Conservation (phyloP, 352 stramenopile genomes). For the Phytophthora syringae region DNA sequence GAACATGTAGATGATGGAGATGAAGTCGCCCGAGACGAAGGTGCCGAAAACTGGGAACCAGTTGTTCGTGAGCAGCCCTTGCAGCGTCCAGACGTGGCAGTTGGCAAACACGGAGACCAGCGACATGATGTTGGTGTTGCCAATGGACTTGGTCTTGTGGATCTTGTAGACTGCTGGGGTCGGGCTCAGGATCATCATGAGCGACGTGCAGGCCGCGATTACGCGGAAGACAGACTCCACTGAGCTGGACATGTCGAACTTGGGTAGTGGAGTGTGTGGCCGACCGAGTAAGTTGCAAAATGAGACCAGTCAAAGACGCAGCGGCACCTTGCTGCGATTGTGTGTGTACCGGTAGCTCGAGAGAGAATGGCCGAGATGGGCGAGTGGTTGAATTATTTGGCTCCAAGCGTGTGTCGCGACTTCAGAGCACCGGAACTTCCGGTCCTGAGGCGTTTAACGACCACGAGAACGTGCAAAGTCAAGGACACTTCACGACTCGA, state of each 20-base stretch:
- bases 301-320: constrained; percentile 12
- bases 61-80: constrained; percentile 48
- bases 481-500: constrained; percentile 7
- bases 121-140: constrained; percentile 50
- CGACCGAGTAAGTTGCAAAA: constrained; percentile 14
- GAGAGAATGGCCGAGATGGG: constrained; percentile 26
- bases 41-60: constrained; percentile 48
- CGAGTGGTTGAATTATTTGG: constrained; percentile 22
- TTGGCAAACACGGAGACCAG: constrained; percentile 53
- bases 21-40: constrained; percentile 38
- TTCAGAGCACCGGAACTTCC: constrained; percentile 10
- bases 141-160: constrained; percentile 47
- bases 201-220: constrained; percentile 43
- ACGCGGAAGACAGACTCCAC: constrained; percentile 44
- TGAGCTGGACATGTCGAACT: constrained; percentile 26
- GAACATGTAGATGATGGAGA: constrained; percentile 37
- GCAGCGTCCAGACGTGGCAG: constrained; percentile 52
- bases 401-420: not conserved
- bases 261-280: not conserved
- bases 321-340: constrained; percentile 8
- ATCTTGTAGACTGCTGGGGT: constrained; percentile 47
- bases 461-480: constrained; percentile 20
- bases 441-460: constrained; percentile 15
- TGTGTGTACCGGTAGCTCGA: constrained; percentile 13
- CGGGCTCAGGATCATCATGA: constrained; percentile 54